phyloP scores from a whole-genome alignment of 495 filamentous ascomycete genomes.

The Oleoguttula mirabilis region DNA sequence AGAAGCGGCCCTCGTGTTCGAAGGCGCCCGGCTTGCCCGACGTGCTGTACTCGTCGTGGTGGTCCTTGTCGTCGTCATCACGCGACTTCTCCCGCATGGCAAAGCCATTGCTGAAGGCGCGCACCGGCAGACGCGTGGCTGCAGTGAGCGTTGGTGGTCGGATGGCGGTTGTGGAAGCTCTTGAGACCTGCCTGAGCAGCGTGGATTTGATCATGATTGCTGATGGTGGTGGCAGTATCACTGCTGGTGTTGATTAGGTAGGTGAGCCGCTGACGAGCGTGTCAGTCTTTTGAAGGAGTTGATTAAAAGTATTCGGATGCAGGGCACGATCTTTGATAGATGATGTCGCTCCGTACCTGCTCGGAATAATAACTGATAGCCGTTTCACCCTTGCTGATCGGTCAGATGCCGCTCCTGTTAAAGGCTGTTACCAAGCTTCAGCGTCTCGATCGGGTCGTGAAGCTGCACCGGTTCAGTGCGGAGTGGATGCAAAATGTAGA shows the following conservation, averaged over 20 bases:
- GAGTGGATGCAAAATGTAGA: no score
- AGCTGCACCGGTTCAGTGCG: no score
- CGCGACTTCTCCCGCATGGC: not conserved
- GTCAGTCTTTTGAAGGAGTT: no score
- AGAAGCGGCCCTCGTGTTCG: conserved; percentile 43
- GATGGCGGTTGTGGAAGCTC: conserved; percentile 13
- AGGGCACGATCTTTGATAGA: not conserved
- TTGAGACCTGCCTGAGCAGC: conserved; percentile 14
- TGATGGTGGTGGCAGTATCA: no score
- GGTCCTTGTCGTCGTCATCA: conserved; percentile 4
- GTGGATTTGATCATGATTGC: conserved; percentile 10
- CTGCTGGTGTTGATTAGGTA: no score
- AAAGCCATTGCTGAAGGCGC: conserved; percentile 4
- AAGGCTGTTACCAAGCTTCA: no score
- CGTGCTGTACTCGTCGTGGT: conserved; percentile 25
- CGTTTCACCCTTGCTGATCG: no score
- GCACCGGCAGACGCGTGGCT: not conserved
- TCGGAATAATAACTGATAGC: no score
- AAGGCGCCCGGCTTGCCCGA: conserved; percentile 24
- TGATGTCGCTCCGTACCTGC: no score
- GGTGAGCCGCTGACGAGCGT: no score
- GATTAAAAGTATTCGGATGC: not conserved
- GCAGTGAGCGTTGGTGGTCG: conserved; percentile 7
- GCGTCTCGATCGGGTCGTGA: no score
- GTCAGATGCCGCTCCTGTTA: no score